Conservation (phyloP, 2,329 filamentous ascomycete species). For the Nakataea oryzae region DNA sequence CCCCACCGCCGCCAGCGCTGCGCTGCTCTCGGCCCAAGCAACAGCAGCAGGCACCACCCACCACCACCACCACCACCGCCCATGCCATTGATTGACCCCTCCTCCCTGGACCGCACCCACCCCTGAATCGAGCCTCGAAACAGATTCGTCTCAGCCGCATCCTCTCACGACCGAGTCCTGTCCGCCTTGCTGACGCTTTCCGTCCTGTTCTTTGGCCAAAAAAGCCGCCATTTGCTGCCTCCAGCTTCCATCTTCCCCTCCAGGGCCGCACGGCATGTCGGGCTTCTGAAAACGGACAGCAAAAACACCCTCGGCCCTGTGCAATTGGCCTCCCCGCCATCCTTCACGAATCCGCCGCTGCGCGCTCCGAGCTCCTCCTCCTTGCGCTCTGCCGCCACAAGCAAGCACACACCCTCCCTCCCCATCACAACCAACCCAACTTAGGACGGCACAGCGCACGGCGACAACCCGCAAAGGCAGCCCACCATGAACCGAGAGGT, state of each 20-base stretch:
- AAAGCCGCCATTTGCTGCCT: neutral
- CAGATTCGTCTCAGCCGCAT: neutral
- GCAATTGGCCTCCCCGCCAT: too few relatives aligned
- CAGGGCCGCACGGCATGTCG: neutral
- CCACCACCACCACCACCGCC: too few relatives aligned
- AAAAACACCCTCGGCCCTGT: neutral
- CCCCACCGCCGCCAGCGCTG: too few relatives aligned
- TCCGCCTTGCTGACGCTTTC: too few relatives aligned
- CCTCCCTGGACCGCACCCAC: neutral
- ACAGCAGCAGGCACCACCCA: too few relatives aligned
- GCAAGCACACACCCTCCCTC: neutral
- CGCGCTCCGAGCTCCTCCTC: neutral
- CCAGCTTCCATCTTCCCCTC: too few relatives aligned
- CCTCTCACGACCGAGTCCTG: neutral
- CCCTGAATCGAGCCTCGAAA: neutral
- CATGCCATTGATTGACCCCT: too few relatives aligned
- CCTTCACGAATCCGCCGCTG: neutral
- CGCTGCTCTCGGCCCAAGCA: too few relatives aligned
- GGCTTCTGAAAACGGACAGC: neutral
- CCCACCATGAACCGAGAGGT: conserved; percentile 22
- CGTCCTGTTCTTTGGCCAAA: neutral
- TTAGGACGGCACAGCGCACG: too few relatives aligned
- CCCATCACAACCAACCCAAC: neutral
- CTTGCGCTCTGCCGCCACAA: neutral
- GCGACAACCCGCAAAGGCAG: neutral